A percentile compares a stretch with the other conserved stretches of the same genome.
Evolutionary conservation across 768 basidiomycete genomes (phyloP).

Genomic region (Harrya chromipes): DNA sequence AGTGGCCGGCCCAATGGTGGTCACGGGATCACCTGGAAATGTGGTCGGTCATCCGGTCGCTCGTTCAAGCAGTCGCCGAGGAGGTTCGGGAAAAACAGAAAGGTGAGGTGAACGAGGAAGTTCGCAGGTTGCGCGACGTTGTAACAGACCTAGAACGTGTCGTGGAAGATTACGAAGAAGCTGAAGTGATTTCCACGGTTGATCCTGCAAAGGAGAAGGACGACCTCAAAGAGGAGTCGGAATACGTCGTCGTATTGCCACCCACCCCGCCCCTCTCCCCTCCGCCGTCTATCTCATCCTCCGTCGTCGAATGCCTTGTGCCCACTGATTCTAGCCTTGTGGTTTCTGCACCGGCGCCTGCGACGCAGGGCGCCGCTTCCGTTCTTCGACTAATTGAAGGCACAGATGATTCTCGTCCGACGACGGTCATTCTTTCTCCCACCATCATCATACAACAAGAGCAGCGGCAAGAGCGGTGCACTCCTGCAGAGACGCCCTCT

Average conservation of each 20-base stretch:
- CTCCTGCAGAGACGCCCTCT: slow-evolving; percentile 10
- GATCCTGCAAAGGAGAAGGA: slow-evolving; percentile 18
- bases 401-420: slow-evolving; percentile 4
- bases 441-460: slow-evolving; percentile 28
- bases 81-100: slow-evolving; percentile 54
- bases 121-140: slow-evolving; percentile 45
- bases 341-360: neutral
- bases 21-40: slow-evolving; percentile 61
- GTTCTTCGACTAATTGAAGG: slow-evolving; percentile 2
- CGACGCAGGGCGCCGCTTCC: slow-evolving; percentile 5
- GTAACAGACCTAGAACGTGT: slow-evolving; percentile 49
- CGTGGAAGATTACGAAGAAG: slow-evolving; percentile 39
- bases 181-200: slow-evolving; percentile 24
- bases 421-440: slow-evolving; percentile 22
- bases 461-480: slow-evolving; percentile 14
- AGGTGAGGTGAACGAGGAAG: slow-evolving; percentile 43
- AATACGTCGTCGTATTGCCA: slow-evolving; percentile 5
- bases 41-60: slow-evolving; percentile 53
- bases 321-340: neutral
- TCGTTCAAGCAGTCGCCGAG: slow-evolving; percentile 60
- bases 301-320: slow-evolving; percentile 17
- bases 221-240: slow-evolving; percentile 7
- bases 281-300: slow-evolving; percentile 15
- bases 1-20: slow-evolving; percentile 73
- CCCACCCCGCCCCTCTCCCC: slow-evolving; percentile 24